A percentile compares a stretch with the other conserved stretches of the same genome.
Conservation (phyloP, 306 rosid genomes). For the Acmispon strigosus region DNA sequence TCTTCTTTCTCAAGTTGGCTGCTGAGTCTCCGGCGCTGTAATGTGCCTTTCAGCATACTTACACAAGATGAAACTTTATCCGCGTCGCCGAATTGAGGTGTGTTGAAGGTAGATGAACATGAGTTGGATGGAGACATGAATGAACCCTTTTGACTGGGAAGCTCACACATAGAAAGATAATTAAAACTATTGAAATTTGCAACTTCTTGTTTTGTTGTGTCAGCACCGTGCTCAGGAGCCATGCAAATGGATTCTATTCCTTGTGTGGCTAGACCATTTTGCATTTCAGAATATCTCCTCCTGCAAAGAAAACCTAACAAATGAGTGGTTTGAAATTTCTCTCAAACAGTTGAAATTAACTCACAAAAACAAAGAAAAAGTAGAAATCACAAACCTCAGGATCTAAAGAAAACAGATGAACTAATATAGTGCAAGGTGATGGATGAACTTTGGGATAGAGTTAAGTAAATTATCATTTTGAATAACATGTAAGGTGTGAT, state of each 20-base stretch:
- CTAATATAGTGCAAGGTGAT: constrained; percentile 1
- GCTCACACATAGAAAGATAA: constrained; percentile 41
- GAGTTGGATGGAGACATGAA: constrained; percentile 79
- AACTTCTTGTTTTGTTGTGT: constrained; percentile 38
- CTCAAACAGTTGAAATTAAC: background rate
- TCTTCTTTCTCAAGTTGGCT: constrained; percentile 46
- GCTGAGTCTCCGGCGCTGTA: constrained; percentile 69
- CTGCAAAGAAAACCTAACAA: constrained; percentile 30
- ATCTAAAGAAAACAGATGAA: background rate
- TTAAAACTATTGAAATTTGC: constrained; percentile 45
- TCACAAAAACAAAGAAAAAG: background rate
- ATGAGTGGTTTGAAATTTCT: background rate
- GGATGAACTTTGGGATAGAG: background rate
- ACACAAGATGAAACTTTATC: constrained; percentile 90
- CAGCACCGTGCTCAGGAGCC: constrained; percentile 36
- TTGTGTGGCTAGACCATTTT: constrained; percentile 46
- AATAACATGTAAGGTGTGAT: constrained; percentile 1
- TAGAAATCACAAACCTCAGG: background rate
- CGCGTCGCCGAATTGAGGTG: constrained; percentile 44
- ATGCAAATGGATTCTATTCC: constrained; percentile 48
- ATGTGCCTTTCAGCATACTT: constrained; percentile 83
- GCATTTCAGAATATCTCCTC: constrained; percentile 70
- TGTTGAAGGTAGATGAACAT: constrained; percentile 61
- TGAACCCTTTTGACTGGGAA: constrained; percentile 51
- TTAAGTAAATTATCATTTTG: constrained; percentile 12